Base-by-base conservation (phyloP, 2,329 filamentous ascomycete genomes). In the Neopestalotiopsis sp. region DNA sequence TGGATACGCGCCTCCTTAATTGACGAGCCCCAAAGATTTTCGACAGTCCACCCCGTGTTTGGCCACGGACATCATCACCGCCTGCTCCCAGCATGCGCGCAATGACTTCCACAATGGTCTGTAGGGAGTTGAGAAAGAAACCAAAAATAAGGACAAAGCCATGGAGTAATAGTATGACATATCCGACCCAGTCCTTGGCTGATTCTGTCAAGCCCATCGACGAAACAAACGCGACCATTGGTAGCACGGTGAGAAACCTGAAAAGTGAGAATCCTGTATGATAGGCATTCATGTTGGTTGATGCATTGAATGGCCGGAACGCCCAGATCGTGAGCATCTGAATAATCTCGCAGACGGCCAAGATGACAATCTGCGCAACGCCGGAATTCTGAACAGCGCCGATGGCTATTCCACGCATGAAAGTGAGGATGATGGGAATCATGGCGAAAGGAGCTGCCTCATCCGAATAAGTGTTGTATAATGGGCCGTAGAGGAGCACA, bases 401-500 rank as follows among this genome's bases (percentile, higher is more conserved):
- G 74, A 99, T 93, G 24, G 94, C 94, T 72, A 98, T 90, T 68
- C 94, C 95, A 42, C 95, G 91, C 69, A 97, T 84, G 76, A 97
- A 90, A 4, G 92, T 97, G 69, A 98, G 85, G 42, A 97, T 84
- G 17, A 97, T 90, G 1, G 95, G 95, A 24, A 98, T 90, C 57
- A 97, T 86, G 6, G 95, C 94, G 79, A 97, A 99, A 0, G 94
- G 91, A 7, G 95, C 94, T 0, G 94, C 94, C 78, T 95, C 93
- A 78, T 99, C 96, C 30, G 93, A 96, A 79, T 97, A 98, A 0
- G 96, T 99, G 81, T 99, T 99, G 81, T 99, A 99, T 7, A 99
- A 84, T 4, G 96, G 94, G 0, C 96, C 96, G 75, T 97, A 98
- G 1, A 94, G 87, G 2, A 99, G 85, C 9, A 98, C 90, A 0